These are phyloP conservation scores for Ceratobasidium sp. DNA, from an alignment of 1,284 basidiomycete species.

Conservation along the genomic window DNA sequence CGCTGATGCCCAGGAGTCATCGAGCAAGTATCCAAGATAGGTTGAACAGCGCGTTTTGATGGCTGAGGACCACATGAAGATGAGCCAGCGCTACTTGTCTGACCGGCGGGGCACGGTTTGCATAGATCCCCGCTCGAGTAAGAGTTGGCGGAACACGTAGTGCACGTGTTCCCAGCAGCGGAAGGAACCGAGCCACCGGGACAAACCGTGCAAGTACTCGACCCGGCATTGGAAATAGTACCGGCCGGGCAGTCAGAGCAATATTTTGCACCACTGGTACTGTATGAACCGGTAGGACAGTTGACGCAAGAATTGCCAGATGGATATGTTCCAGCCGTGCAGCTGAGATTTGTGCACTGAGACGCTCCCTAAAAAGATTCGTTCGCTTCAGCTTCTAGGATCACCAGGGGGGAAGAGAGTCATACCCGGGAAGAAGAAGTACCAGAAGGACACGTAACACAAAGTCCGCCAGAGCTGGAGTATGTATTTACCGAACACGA, in stretches of 20 bases:
- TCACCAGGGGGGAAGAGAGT: not conserved
- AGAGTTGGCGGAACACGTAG: not conserved
- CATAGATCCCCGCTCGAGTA: not conserved
- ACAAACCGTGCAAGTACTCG: not conserved
- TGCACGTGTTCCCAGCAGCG: not conserved
- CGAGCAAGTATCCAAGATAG: not conserved
- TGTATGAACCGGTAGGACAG: conserved; percentile 9
- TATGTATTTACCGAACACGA: conserved; percentile 13
- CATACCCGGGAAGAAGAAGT: conserved; percentile 1
- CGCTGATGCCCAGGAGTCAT: not conserved
- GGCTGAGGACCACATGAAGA: conserved; percentile 21
- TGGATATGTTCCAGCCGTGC: conserved; percentile 2
- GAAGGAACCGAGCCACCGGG: not conserved
- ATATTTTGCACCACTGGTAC: not conserved
- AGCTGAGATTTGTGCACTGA: not conserved
- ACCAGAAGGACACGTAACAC: conserved; percentile 1
- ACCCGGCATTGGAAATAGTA: not conserved
- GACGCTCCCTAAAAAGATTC: conserved; percentile 1
- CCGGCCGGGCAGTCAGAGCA: conserved; percentile 9
- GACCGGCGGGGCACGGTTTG: not conserved
- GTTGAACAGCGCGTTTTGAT: not conserved
- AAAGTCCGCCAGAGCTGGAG: not conserved
- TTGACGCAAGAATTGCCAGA: not conserved
- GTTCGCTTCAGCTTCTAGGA: not conserved
- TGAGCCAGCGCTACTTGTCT: not conserved